phyloP scores from a whole-genome alignment of 306 rosid genomes.

The Phaseolus lunatus region DNA sequence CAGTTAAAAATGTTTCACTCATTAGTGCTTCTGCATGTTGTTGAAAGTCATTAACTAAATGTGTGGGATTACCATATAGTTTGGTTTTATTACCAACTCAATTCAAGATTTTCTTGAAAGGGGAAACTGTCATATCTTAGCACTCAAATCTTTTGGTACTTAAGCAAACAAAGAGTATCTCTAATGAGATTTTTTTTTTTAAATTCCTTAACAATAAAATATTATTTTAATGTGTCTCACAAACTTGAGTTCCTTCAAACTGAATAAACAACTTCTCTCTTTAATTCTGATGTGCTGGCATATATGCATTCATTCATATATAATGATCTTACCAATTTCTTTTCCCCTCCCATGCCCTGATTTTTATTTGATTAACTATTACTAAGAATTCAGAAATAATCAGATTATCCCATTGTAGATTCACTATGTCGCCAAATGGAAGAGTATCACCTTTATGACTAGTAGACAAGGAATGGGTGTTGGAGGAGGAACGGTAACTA shows the following conservation, averaged over 20 bases:
- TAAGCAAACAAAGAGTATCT: background rate
- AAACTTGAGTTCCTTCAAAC: no score
- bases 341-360: no score
- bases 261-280: no score
- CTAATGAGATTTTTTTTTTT: no score
- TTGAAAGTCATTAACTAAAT: background rate
- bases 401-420: conserved; percentile 63
- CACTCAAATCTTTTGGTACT: background rate
- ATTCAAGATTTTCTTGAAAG: background rate
- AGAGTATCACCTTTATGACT: conserved; percentile 89
- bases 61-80: background rate
- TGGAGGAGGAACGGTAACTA: conserved; percentile 91
- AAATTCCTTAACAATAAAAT: no score
- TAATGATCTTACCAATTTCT: conserved; percentile 2
- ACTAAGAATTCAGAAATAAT: conserved; percentile 39
- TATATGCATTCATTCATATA: background rate
- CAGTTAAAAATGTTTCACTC: conserved; percentile 58
- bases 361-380: conserved; percentile 22
- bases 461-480: conserved; percentile 98
- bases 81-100: background rate
- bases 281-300: background rate
- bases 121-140: background rate
- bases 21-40: conserved; percentile 39
- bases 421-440: conserved; percentile 98
- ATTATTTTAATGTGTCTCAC: no score